A percentile compares a stretch with the other conserved stretches of the same genome.
Evolutionary conservation across 2,329 filamentous ascomycete species (phyloP).

Genomic region (Talaromyces sp.): DNA sequence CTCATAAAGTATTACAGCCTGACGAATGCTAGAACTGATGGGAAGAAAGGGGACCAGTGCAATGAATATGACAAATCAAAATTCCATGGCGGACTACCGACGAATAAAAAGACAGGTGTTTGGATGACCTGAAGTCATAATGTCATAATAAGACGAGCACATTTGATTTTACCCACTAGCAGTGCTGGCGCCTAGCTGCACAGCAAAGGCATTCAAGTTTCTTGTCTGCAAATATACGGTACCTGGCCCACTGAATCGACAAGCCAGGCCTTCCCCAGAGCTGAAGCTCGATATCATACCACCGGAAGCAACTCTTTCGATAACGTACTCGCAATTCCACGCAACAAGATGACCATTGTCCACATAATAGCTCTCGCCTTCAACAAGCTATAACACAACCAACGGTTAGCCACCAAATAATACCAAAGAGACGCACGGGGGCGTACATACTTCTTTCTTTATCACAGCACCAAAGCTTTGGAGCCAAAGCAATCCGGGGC

Average conservation of each 20-base stretch:
- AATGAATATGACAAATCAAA: too few relatives aligned
- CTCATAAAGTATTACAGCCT: too few relatives aligned
- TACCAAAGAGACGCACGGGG: too few relatives aligned
- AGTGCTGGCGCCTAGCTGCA: slow-evolving; percentile 51
- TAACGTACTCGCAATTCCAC: slow-evolving; percentile 92
- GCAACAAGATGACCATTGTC: slow-evolving; percentile 93
- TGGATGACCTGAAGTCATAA: too few relatives aligned
- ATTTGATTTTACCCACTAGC: slow-evolving; percentile 28
- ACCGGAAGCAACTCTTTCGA: slow-evolving; percentile 86
- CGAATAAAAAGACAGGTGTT: too few relatives aligned
- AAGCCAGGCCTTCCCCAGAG: slow-evolving; percentile 84
- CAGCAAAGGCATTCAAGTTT: slow-evolving; percentile 66
- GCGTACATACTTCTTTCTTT: slow-evolving; percentile 85
- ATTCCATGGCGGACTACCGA: too few relatives aligned
- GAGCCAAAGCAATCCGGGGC: slow-evolving; percentile 80
- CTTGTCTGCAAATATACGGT: slow-evolving; percentile 91
- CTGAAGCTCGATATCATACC: slow-evolving; percentile 86
- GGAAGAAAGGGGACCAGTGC: too few relatives aligned
- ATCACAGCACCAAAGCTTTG: slow-evolving; percentile 94
- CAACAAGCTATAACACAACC: slow-evolving; percentile 35
- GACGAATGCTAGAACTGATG: too few relatives aligned
- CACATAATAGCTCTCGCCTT: slow-evolving; percentile 83
- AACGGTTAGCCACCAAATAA: too few relatives aligned
- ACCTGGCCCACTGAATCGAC: slow-evolving; percentile 87
- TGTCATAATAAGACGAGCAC: too few relatives aligned